Evolutionary conservation across 208 protist genomes (phyloP).

Genomic region (Crithidia brevicula): DNA sequence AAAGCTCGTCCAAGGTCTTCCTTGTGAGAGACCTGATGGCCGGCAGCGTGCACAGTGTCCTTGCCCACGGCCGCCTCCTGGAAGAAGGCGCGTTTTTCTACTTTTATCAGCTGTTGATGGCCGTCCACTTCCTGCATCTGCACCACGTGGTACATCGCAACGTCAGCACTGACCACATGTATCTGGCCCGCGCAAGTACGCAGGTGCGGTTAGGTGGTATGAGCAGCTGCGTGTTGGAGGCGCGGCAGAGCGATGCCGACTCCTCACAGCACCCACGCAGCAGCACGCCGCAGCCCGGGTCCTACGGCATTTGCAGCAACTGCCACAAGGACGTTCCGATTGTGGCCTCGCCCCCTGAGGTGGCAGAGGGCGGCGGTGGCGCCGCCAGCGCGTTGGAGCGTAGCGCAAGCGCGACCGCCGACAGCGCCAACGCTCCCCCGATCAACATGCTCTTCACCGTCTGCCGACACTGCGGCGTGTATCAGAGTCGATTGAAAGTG

Average conservation of each 20-base stretch:
- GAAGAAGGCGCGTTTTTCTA: slow-evolving; percentile 72
- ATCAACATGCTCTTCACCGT: slow-evolving; percentile 46
- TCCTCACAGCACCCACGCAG: slow-evolving; percentile 14
- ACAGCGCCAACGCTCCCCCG: slow-evolving; percentile 12
- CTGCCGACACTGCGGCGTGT: slow-evolving; percentile 46
- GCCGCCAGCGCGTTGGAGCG: background rate
- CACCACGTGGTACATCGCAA: slow-evolving; percentile 37
- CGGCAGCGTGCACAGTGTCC: slow-evolving; percentile 71
- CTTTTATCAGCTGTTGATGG: slow-evolving; percentile 88
- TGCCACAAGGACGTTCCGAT: slow-evolving; percentile 34
- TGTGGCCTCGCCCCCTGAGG: slow-evolving; percentile 15
- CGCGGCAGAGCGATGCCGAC: slow-evolving; percentile 1
- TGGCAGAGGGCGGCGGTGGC: background rate
- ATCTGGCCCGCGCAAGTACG: slow-evolving; percentile 80
- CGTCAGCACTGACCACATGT: slow-evolving; percentile 51
- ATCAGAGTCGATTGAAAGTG: slow-evolving; percentile 45
- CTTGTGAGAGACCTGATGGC: slow-evolving; percentile 37
- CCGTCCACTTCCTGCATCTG: slow-evolving; percentile 76
- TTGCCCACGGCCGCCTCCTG: slow-evolving; percentile 46
- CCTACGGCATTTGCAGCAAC: slow-evolving; percentile 38
- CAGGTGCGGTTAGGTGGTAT: slow-evolving; percentile 72
- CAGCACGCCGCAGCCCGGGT: slow-evolving; percentile 36
- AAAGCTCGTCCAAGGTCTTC: slow-evolving; percentile 36
- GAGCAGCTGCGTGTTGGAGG: slow-evolving; percentile 67
- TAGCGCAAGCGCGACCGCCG: background rate